Base-by-base conservation (phyloP, 352 stramenopile genomes). In the Saprolegnia parasitica region DNA sequence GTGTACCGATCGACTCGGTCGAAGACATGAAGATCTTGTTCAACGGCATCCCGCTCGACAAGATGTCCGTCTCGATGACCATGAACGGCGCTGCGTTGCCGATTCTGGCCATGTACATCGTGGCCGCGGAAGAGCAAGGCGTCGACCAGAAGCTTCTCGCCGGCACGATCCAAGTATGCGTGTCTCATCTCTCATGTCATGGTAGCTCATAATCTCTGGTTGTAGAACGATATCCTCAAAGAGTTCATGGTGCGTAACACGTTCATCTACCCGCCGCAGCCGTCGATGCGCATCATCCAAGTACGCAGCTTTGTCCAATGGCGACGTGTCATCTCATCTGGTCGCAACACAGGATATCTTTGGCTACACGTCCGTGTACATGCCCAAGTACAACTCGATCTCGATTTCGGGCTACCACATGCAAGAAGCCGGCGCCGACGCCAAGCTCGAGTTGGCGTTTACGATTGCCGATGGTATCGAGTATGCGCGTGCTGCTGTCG, bases 301-400 rank as follows among this genome's bases (percentile, higher is more conserved):
- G 63, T 70, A 70, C 29, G 8, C 50, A 29, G n/a, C 50, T 58
- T 35, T 58, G 21, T n/a, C 49, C 49, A 26, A 32, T 26, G 6
- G 49, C 26, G 26, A 56, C 21, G 15, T 56, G 9, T 56, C 49
- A 56, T 50, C 16, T 39, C 32, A 64, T 49, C 4, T 2, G 20
- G 2, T 64, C 10, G 56, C 10, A 29, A 4, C 18, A 0, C 23
- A 78, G 39, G 96, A 99, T 78, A 99, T 99, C 71, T 98, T 99
- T 77, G 96, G 95, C 26, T 99, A 97, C 76, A 98, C 93, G 37
- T 90, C 93, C 20, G 80, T 84, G 49, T 81, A 98, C 75, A 99
- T 99, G 96, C 96, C 96, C 26, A 98, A 98, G 73, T 99, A 98
- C 81, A 99, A 99, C 76, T 97, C 87, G 68, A 97, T 99, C 67